These are phyloP conservation scores for Nigrospora osmanthi DNA, from an alignment of 2,329 filamentous ascomycete genomes.

Conservation along the genomic window DNA sequence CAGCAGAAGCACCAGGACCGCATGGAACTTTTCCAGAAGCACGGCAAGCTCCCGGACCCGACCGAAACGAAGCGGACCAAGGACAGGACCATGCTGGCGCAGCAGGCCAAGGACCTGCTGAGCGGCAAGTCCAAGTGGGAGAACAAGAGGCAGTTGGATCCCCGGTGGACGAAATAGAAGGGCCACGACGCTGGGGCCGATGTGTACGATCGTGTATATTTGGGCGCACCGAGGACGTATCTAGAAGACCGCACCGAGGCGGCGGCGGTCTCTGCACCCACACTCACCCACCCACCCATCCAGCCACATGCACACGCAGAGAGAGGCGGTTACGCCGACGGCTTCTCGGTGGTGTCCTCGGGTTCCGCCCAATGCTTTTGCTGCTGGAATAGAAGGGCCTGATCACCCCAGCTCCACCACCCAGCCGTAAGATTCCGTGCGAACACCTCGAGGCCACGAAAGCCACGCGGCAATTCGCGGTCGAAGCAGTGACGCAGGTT, in stretches of 20 bases:
- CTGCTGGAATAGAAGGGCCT: slow-evolving; percentile 63
- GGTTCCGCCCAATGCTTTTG: slow-evolving; percentile 37
- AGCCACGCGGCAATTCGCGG: slow-evolving; percentile 40
- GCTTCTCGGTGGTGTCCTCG: too few relatives aligned
- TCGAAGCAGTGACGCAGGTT: slow-evolving; percentile 56
- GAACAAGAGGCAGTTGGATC: slow-evolving; percentile 35
- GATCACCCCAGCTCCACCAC: slow-evolving; percentile 75
- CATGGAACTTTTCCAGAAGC: slow-evolving; percentile 19
- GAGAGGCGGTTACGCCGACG: too few relatives aligned
- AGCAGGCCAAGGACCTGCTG: slow-evolving; percentile 57
- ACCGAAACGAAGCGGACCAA: slow-evolving; percentile 32
- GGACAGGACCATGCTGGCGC: slow-evolving; percentile 29
- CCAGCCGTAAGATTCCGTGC: slow-evolving; percentile 65
- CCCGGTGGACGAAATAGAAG: slow-evolving; percentile 32
- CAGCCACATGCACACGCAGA: too few relatives aligned
- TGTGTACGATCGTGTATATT: neutral
- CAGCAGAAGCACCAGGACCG: slow-evolving; percentile 30
- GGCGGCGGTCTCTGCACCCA: too few relatives aligned
- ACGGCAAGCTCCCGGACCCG: slow-evolving; percentile 27
- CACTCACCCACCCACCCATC: too few relatives aligned
- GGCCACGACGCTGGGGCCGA: slow-evolving; percentile 14
- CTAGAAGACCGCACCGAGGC: too few relatives aligned
- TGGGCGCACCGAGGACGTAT: too few relatives aligned
- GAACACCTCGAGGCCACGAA: slow-evolving; percentile 66
- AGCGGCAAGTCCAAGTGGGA: slow-evolving; percentile 55